Evolutionary conservation across 2,329 filamentous ascomycete species (phyloP).

Genomic region (Raffaelea albimanens): DNA sequence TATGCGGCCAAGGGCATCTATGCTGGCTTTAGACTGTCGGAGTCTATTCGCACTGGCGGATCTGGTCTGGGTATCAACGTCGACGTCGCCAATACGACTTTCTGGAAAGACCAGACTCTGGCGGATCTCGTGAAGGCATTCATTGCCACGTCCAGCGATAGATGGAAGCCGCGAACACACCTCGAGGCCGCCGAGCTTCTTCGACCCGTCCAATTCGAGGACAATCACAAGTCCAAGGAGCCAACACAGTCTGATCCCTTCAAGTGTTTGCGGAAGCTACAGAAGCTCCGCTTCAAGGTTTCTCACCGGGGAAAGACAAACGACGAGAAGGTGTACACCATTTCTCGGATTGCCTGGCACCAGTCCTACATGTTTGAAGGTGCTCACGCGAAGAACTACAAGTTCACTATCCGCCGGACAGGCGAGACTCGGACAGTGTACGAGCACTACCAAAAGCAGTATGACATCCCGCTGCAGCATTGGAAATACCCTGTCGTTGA

Average conservation of each 20-base stretch:
- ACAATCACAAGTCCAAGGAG: constrained; percentile 12
- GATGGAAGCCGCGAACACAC: constrained; percentile 14
- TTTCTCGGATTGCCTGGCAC: constrained; percentile 42
- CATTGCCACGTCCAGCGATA: constrained; percentile 15
- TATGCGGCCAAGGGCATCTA: constrained; percentile 86
- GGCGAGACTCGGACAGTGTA: constrained; percentile 34
- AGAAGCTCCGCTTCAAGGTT: constrained; percentile 47
- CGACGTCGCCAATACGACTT: constrained; percentile 84
- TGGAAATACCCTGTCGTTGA: constrained; percentile 47
- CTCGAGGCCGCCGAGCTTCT: constrained; percentile 21
- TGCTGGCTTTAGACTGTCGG: constrained; percentile 68
- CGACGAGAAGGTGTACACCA: constrained; percentile 38
- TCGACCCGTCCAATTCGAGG: constrained; percentile 21
- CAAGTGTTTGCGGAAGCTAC: constrained; percentile 42
- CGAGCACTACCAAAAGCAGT: constrained; percentile 48
- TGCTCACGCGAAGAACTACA: constrained; percentile 39
- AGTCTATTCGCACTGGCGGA: constrained; percentile 35
- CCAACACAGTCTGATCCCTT: constrained; percentile 39
- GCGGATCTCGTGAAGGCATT: constrained; percentile 25
- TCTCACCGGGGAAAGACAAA: constrained; percentile 39
- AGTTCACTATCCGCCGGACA: constrained; percentile 44
- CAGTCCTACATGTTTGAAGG: constrained; percentile 33
- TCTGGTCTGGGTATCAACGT: constrained; percentile 72
- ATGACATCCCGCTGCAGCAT: constrained; percentile 38
- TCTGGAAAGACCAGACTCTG: constrained; percentile 52